Base-by-base conservation (phyloP, 1,139 yeast genomes). In the Debaryomyces sp. region DNA sequence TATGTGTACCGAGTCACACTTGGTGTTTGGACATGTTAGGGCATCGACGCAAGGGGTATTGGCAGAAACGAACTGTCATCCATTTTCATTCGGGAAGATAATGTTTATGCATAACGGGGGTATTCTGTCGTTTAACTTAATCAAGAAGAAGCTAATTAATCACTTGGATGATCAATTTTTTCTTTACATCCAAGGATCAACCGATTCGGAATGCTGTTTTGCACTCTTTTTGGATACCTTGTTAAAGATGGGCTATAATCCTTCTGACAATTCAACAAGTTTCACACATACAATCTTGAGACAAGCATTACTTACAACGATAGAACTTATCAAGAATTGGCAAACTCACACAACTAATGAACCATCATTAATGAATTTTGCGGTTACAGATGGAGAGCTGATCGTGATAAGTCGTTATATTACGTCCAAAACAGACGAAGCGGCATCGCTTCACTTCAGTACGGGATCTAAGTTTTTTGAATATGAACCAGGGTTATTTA, bases 31-130 rank as follows among this genome's bases (percentile, higher is more conserved):
- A 2, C 99, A 94, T 66, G 98, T 94, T 2, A 70, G 99, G 49
- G 99, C 99, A 0, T 89, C 96, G 1, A 94, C 99, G 0, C 91
- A 96, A 53, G 99, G 99, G 34, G 96, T 89, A 1, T 71, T 94
- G 29, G 81, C 96, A 5, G 98, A 94, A 64, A 91, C 97, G 1
- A 94, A 94, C 69, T 94, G 98, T 68, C 99, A 94, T 64, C 98
- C 98, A 0, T 88, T 92, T 68, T 85, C 89, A 3, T 91, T 81
- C 64, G 95, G 94, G 51, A 84, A 84, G 45, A 72, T 92, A 44
- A 89, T 94, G 88, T 94, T 94, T 66, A 94, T 94, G 99, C 98
- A 94, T 68, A 94, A 94, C 68, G 99, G 99, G 26, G 96, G 95
- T 6, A 82, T 94, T 22, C 79, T 94, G 12, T 81, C 84, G 47